Base-by-base conservation (phyloP, 345 rosid genomes). In the Heritiera fomes region DNA sequence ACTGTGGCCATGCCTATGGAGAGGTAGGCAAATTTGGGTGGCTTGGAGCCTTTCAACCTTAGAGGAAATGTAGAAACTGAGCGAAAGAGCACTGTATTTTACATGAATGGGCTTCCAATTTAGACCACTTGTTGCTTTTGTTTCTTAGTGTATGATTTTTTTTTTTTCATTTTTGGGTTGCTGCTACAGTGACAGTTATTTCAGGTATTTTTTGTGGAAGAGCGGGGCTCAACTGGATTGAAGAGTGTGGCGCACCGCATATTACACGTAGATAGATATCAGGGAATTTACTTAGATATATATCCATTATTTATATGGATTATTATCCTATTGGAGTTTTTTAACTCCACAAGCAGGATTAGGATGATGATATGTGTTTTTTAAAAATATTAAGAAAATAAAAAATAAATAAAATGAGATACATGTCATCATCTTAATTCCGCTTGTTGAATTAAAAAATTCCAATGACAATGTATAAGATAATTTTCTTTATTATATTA, bases 1-100 rank as follows among this genome's bases (percentile, higher is more conserved):
- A 89, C 79, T 0, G 88, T 80, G 69, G 96, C 96, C 97, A 92
- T 93, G 83, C 30, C 83, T 65, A 78, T 43, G 41, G 32, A 70
- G 80, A 74, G 59, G 50, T 38, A n/a, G 23, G 78, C 45, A 64
- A 41, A 18, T 73, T 50, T 28, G 13, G 59, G 73, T 6, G 38
- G 38, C 38, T 34, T 34, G 10, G 23, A 52, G 56, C 56, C 20
- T 38, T 1, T 2, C 6, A 53, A 30, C 58, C 46, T 38, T 4
- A 9, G 49, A 10, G 41, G 7, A 75, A 60, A 18, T 14, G 17
- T 1, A 40, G 32, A 52, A 73, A 18, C 47, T 4, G 20, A 55
- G 40, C 52, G n/a, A 14, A 49, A 47, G 61, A 49, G 76, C 47
- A 38, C 64, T 55, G 75, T 32, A 53, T 14, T 40, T 17, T 53